Conservation (phyloP, 768 basidiomycete species). For the Chalciporus sphaerocephalus region DNA sequence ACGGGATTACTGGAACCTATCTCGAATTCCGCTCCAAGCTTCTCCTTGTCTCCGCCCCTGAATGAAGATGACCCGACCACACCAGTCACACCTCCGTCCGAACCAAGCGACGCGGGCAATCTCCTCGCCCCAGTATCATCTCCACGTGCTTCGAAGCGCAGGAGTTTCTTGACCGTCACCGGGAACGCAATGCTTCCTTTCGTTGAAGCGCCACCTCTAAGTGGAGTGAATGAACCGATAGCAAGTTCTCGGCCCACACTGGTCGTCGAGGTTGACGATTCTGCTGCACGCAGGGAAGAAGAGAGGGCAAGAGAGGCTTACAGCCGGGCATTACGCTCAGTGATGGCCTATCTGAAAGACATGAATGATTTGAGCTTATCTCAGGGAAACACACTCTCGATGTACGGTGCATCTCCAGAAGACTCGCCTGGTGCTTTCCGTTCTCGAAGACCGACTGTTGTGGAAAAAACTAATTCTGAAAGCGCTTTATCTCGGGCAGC, state of each 20-base stretch:
- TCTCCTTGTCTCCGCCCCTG: constrained; percentile 25
- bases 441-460: constrained; percentile 63
- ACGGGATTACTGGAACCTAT: constrained; percentile 58
- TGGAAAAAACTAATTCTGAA: constrained; percentile 44
- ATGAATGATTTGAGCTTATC: constrained; percentile 86
- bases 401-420: constrained; percentile 53
- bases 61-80: constrained; percentile 12
- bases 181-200: constrained; percentile 60
- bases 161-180: constrained; percentile 88
- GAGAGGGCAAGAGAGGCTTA: constrained; percentile 68
- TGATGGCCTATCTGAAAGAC: constrained; percentile 95
- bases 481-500: constrained; percentile 51
- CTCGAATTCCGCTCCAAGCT: constrained; percentile 31
- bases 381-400: constrained; percentile 50
- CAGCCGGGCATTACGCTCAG: constrained; percentile 76
- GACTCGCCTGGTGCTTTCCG: constrained; percentile 38
- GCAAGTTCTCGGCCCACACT: constrained; percentile 41
- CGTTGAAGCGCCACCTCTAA: constrained; percentile 43
- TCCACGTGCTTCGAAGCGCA: constrained; percentile 59
- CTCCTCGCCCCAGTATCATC: constrained; percentile 43
- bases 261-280: constrained; percentile 41
- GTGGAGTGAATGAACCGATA: constrained; percentile 30
- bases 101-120: constrained; percentile 12
- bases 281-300: constrained; percentile 56
- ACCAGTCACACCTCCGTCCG: background rate